These are phyloP conservation scores for Mrakia hoshinonis DNA, from an alignment of 768 basidiomycete genomes.

Conservation along the genomic window DNA sequence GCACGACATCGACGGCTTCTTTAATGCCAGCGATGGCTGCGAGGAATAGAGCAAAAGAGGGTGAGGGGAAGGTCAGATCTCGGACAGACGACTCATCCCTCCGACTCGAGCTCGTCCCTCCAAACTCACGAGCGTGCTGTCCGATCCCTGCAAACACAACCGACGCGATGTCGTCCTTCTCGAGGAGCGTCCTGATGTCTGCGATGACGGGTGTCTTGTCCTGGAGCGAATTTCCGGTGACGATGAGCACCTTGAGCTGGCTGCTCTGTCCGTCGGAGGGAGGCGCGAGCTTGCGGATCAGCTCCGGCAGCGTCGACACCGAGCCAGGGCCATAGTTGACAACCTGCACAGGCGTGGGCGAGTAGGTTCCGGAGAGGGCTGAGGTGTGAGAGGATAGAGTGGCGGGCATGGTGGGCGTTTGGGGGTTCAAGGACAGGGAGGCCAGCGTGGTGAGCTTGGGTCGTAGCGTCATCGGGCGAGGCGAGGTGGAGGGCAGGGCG, in stretches of 20 bases:
- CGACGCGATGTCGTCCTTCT: slow-evolving; percentile 53
- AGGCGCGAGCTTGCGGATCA: slow-evolving; percentile 48
- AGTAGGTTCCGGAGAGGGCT: slow-evolving; percentile 50
- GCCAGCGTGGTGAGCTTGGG: background rate
- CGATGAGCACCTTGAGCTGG: slow-evolving; percentile 52
- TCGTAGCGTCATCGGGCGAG: background rate
- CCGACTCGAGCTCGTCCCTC: background rate
- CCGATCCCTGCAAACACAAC: slow-evolving; percentile 50
- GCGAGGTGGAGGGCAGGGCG: background rate
- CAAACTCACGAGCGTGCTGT: slow-evolving; percentile 32
- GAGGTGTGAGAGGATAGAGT: background rate
- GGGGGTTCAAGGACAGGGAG: background rate
- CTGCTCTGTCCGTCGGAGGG: slow-evolving; percentile 40
- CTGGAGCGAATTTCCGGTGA: slow-evolving; percentile 62
- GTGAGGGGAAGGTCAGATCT: background rate
- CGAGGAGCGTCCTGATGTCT: slow-evolving; percentile 52
- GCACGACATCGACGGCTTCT: slow-evolving; percentile 24
- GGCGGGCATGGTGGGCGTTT: background rate
- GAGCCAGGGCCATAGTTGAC: slow-evolving; percentile 67
- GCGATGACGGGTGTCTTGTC: slow-evolving; percentile 61
- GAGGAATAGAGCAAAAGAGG: too few relatives aligned
- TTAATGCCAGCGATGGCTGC: slow-evolving; percentile 31
- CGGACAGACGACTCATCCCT: background rate
- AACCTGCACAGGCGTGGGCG: slow-evolving; percentile 58
- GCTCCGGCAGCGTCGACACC: slow-evolving; percentile 56